Base-by-base conservation (phyloP, 805 yeast genomes). In the Myxozyma neotropica region DNA sequence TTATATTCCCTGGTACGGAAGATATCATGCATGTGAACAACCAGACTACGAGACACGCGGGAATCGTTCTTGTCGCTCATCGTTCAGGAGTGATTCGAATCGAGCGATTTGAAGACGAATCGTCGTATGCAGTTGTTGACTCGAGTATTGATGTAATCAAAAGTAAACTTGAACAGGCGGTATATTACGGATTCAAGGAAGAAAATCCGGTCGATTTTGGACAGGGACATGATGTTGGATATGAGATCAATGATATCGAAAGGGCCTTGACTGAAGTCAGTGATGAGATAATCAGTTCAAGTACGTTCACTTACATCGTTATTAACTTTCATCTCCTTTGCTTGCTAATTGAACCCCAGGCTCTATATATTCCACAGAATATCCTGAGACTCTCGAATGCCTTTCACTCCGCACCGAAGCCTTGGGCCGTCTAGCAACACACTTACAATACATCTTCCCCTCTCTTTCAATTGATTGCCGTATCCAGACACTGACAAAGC, bases 81-180 rank as follows among this genome's bases (percentile, higher is more conserved):
- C 78, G 80, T 35, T 78, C 81, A 23, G 96, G 94, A 3, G 81
- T 87, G 1, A 69, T 89, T 38, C 77, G 83, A 59, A 72, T 89
- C 23, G 88, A 86, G 57, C 70, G 84, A 33, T 76, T 76, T 53
- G 62, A 59, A 33, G 61, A 63, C 21, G 59, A 53, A 21, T 33
- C 36, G 12, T 65, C 67, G 2, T 53, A 40, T 7, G 51, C 39
- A 8, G 48, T 44, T 33, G 58, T 52, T 7, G 43, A 29, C 4
- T 66, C 69, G 7, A 39, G 36, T 45, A 38, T 48, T 4, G 64
- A 77, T 2, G 78, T 84, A 48, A 77, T 88, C 35, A 86, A 85
- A 69, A 81, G 89, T 0, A 92, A 86, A 67, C 82, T 93, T 23
- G 94, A 87, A 65, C 97, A 92, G 72, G 96, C 92, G 0, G 82